phyloP scores from a whole-genome alignment of 2,329 filamentous ascomycete species.

The Paecilomyces niveus region DNA sequence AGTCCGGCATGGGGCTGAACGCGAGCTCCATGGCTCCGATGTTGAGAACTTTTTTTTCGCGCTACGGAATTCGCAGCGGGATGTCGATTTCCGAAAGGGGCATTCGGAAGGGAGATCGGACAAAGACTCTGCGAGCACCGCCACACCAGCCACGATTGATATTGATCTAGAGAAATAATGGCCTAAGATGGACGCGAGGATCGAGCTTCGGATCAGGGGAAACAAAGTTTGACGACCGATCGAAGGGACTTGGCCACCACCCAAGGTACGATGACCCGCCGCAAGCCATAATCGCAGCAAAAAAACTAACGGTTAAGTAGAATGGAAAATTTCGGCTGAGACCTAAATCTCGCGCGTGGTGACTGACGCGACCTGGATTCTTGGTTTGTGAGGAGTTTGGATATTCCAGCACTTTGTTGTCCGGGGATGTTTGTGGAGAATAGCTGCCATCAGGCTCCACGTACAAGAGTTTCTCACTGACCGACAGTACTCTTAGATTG shows the following conservation, averaged over 20 bases:
- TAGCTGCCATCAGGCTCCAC: no score
- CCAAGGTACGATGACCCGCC: neutral
- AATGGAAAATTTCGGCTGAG: neutral
- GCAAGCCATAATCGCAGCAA: neutral
- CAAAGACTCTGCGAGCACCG: neutral
- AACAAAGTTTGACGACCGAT: neutral
- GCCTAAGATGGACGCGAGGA: neutral
- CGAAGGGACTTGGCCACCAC: neutral
- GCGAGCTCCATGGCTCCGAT: neutral
- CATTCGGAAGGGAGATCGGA: neutral
- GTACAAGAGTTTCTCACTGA: neutral
- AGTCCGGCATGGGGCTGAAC: neutral
- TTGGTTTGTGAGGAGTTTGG: neutral
- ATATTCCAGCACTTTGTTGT: neutral
- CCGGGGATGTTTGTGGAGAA: neutral
- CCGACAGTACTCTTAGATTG: neutral
- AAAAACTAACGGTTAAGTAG: neutral
- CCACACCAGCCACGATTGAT: neutral
- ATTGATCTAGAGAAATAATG: no score
- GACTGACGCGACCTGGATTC: neutral
- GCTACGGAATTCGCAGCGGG: neutral
- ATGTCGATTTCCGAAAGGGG: neutral
- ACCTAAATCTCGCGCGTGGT: neutral
- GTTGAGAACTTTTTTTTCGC: neutral
- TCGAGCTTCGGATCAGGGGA: neutral